Evolutionary conservation across 1,139 yeast genomes (phyloP), one percentile per base, ranked within the genome.

Genomic region (Taiozyma sp.): DNA sequence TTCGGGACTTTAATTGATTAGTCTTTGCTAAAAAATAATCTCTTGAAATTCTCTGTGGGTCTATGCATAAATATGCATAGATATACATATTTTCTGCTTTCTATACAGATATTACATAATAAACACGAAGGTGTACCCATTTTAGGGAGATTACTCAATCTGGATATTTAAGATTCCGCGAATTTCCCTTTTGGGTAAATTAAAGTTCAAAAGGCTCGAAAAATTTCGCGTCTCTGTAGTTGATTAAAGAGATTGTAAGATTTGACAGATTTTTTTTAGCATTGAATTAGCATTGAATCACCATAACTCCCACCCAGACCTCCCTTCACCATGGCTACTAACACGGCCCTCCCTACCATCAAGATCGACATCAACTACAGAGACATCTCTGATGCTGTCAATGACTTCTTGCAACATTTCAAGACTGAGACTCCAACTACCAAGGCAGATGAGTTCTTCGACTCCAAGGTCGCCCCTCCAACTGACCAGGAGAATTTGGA

Each of bases 341-440:
- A 50, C 8, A 54, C 64, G 1, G 60, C 64, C 2, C 56, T 62
- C 6, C 65, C 65, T 22, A 60, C 65, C 34, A 56, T 62, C 47
- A 60, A 58, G 44, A 55, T 62, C 16, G 65, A 62, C 57, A 79
- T 85, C 63, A 85, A 85, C 67, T 86, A 85, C 64, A 73, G 72
- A 36, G 83, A 79, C 48, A 71, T 84, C 57, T 72, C 75, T 53
- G 71, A 72, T 32, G 71, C 76, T 44, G 74, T 83, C 46, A 71
- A 73, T 51, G 89, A 83, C 57, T 86, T 86, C 66, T 66, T 86
- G 49, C 70, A 75, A 24, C 82, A 84, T 59, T 86, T 73, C 71
- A 85, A 84, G 61, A 71, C 80, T 9, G 59, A 71, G 5, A 63
- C 66, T 36, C 56, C 57, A 10, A 48, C 44, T 4, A 61, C 63